These are phyloP conservation scores for Cladosporium austrohemisphaericum DNA, from an alignment of 2,329 filamentous ascomycete genomes.

Conservation along the genomic window DNA sequence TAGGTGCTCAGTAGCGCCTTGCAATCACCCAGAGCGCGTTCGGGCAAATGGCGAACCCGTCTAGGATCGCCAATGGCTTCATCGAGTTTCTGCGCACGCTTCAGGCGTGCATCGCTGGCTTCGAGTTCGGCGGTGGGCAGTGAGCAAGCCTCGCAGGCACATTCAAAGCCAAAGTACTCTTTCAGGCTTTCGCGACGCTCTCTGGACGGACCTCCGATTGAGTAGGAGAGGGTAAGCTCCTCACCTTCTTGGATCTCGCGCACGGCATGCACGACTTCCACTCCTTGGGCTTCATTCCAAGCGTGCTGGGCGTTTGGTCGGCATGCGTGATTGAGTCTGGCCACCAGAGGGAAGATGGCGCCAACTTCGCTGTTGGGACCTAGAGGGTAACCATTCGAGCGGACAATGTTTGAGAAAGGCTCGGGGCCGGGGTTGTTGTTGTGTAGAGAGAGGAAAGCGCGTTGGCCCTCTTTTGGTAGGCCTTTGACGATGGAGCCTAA, in stretches of 20 bases:
- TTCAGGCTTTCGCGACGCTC: constrained; percentile 19
- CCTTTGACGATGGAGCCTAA: constrained; percentile 24
- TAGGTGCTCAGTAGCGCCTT: constrained; percentile 18
- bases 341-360: constrained; percentile 35
- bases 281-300: constrained; percentile 31
- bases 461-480: constrained; percentile 26
- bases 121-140: constrained; percentile 32
- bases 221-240: constrained; percentile 38
- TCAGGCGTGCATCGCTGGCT: constrained; percentile 28
- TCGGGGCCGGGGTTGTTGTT: constrained; percentile 29
- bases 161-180: constrained; percentile 34
- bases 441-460: constrained; percentile 31
- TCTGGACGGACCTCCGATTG: constrained; percentile 23
- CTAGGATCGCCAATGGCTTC: constrained; percentile 23
- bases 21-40: constrained; percentile 21
- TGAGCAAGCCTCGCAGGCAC: constrained; percentile 37
- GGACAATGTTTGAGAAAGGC: constrained; percentile 31
- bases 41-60: constrained; percentile 20
- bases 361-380: constrained; percentile 26
- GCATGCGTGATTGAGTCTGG: constrained; percentile 39
- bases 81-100: constrained; percentile 23
- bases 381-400: constrained; percentile 33
- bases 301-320: constrained; percentile 35
- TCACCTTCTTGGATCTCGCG: constrained; percentile 35
- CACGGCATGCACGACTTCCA: constrained; percentile 32